Base-by-base conservation (phyloP, 2,329 filamentous ascomycete genomes). In the Trichoderma harzianum region DNA sequence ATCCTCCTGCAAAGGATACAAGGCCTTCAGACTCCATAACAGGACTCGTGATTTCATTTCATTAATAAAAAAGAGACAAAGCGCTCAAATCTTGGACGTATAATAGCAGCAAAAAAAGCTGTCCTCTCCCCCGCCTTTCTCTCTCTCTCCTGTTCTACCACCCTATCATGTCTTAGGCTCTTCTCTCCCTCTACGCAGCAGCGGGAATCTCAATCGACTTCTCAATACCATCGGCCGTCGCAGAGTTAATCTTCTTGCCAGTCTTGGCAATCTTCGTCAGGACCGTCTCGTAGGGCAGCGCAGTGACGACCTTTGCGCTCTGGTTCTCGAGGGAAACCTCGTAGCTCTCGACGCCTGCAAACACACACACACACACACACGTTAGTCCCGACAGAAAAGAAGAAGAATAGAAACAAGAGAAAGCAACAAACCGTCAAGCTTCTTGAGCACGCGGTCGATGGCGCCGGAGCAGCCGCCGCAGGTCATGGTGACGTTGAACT, bases 401-500 rank as follows among this genome's bases (percentile, higher is more conserved):
- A 57, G 21, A 32, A 5, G 26, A 26, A 26, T n/a, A 65, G 70
- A 14, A 6, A 14, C 3, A 24, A 36, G 47, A 10, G 47, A 39
- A 32, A 57, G 1, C 5, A 24, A 83, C 89, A 75, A 80, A 97
- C 95, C 94, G 24, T 97, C 92, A 3, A 97, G 90, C 85, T 94
- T 97, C 86, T 93, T 95, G 75, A 99, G 90, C 60, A 98, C 94
- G 67, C 94, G 89, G 84, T 97, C 93, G 58, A 99, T 88, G 76
- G 96, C 96, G 79, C 95, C 94, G 60, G 95, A 98, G 91, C 96
- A 99, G 82, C 96, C 96, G 80, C 93, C 90, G 85, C 96, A 99
- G 87, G 87, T 92, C 96, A 99, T 99, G 83, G 86, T 87, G 82
- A 98, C 90, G 83, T 95, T 91, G 87, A 98, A 98, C 83, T 96